Evolutionary conservation across 2,329 filamentous ascomycete genomes (phyloP).

Genomic region (Arthrobotrys megalospora): DNA sequence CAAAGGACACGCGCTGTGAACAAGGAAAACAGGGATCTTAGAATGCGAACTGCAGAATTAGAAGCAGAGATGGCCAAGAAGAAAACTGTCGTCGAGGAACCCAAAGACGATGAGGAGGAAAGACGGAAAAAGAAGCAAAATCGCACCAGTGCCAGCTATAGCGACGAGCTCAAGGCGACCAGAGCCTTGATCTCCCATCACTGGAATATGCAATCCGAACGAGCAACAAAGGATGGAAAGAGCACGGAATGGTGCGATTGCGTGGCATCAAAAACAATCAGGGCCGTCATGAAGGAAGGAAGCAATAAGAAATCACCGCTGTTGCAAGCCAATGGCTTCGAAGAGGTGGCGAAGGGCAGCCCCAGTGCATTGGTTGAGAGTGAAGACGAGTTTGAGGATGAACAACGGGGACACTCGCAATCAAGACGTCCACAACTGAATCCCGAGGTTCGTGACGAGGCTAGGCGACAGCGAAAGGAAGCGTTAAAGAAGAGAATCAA

Average conservation of each 20-base stretch:
- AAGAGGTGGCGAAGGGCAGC: slow-evolving; percentile 49
- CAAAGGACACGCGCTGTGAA: slow-evolving; percentile 47
- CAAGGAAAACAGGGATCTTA: slow-evolving; percentile 61
- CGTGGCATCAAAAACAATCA: slow-evolving; percentile 46
- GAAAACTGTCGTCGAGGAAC: slow-evolving; percentile 22
- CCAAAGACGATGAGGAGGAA: slow-evolving; percentile 11
- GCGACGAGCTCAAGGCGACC: slow-evolving; percentile 44
- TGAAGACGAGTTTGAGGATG: slow-evolving; percentile 20
- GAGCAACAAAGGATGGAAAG: slow-evolving; percentile 35
- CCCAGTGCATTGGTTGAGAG: slow-evolving; percentile 38
- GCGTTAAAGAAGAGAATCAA: slow-evolving; percentile 62
- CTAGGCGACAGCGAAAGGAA: slow-evolving; percentile 59
- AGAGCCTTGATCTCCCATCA: slow-evolving; percentile 50
- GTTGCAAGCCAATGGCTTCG: slow-evolving; percentile 41
- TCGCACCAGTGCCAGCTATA: slow-evolving; percentile 33
- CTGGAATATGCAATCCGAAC: slow-evolving; percentile 55
- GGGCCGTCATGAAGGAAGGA: slow-evolving; percentile 41
- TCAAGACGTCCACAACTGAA: slow-evolving; percentile 45
- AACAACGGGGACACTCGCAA: slow-evolving; percentile 16
- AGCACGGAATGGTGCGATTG: slow-evolving; percentile 47
- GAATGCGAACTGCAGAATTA: slow-evolving; percentile 43
- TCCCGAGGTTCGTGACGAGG: slow-evolving; percentile 49
- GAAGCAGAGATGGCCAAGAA: slow-evolving; percentile 35
- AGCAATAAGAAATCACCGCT: slow-evolving; percentile 36
- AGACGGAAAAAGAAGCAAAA: slow-evolving; percentile 29